Base-by-base conservation (phyloP, 495 filamentous ascomycete genomes). In the Penicillium flavigenum region DNA sequence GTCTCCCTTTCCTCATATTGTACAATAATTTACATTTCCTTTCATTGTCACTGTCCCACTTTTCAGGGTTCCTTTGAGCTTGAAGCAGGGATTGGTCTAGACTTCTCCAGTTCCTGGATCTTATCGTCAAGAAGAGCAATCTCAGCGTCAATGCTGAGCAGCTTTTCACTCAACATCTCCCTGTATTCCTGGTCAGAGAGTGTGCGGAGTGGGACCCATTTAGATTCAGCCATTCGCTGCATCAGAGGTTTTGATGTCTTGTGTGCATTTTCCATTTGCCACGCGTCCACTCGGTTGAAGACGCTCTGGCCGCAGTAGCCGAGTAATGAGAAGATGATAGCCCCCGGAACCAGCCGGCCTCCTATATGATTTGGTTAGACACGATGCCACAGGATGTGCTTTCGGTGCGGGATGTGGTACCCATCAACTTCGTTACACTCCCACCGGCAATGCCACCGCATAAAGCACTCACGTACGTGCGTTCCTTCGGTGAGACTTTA, bases 91-190 rank as follows among this genome's bases (percentile, higher is more conserved):
- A 24, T 32, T 5, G 66, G 62, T 20, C 64, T 59, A 64, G 70
- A 20, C 64, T 81, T 46, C 54, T 76, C 63, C 2, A 79, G 65
- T 32, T 71, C 64, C 26, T 82, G 84, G 54, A 98, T 92, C 56
- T 83, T 86, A 39, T 97, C 93, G 63, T 97, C 90, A 11, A 96
- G 70, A 32, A 97, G 62, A 0, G 93, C 88, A 61, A 97, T 89
- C 56, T 97, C 90, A 10, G 86, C 90, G 60, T 97, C 86, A 12
- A 96, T 73, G 46, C 81, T 79, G 7, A 98, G 71, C 20, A 96
- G 59, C 70, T 88, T 90, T 67, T 95, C 90, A 63, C 83, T 77
- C 38, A 97, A 68, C 63, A 91, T 88, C 7, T 77, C 73, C 58
- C 80, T 82, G 61, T 96, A 98, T 29, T 96, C 88, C 49, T 88